Evolutionary conservation across 1,284 basidiomycete species (phyloP), one percentile per base, ranked within the genome.

Genomic region (Puccinia coronata): DNA sequence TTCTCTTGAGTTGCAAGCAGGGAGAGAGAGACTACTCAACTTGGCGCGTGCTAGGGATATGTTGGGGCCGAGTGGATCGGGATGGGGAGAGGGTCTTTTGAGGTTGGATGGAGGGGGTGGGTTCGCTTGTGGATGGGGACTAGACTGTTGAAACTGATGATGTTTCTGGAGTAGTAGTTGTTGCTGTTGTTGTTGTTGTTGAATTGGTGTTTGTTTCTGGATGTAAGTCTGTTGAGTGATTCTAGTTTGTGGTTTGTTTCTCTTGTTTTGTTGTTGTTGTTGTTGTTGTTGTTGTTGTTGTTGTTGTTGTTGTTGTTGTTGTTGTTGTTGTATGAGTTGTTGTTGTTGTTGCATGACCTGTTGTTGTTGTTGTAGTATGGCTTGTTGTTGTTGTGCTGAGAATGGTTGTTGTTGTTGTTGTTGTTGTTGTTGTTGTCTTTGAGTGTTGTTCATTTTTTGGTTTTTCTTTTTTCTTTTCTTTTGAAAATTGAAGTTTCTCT

Each of bases 31-130:
- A 47, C 41, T 67, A 41, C 20, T 28, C 47, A 18, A 80, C 78
- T 80, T 80, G 49, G 78, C 78, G 31, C 78, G 69, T 2, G 55
- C n/a, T 1, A 72, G 59, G 34, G 69, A 53, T 20, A 34, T 39
- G 31, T 80, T 80, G 16, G 69, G 78, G 8, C 70, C 78, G 8
- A 80, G 55, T 43, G 61, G 41, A 16, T 80, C 78, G n/a, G 41
- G 23, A 59, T 70, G 59, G 53, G 67, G 20, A n/a, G 65, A 36
- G 2, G 77, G 77, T 43, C 77, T 71, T 28, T 80, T 80, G 63
- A 78, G 1, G n/a, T 16, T 78, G 12, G 65, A 49, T 23, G 51
- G 36, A 16, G 47, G 61, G n/a, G n/a, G n/a, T 0, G 28, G 41
- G 39, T 65, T 77, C 18, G 41, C 4, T 75, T 55, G 72, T 9